These are phyloP conservation scores for Calvatia gigantea DNA, from an alignment of 768 basidiomycete species.

Conservation along the genomic window DNA sequence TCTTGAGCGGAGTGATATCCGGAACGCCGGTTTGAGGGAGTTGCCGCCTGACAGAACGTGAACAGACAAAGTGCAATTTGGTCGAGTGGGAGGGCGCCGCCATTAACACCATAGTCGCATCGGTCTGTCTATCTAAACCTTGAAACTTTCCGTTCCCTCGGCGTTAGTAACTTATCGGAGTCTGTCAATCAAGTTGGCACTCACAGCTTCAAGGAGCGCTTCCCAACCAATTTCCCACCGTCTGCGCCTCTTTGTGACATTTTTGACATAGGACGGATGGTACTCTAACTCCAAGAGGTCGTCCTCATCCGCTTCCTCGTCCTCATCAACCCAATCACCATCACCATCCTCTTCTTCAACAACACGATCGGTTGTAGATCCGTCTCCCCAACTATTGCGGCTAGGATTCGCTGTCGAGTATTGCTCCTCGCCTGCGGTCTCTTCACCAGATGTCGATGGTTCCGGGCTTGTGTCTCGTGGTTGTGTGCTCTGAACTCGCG, in stretches of 20 bases:
- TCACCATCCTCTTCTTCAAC: conserved; percentile 37
- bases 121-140: conserved; percentile 75
- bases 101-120: conserved; percentile 70
- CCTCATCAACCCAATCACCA: conserved; percentile 72
- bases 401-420: neutral
- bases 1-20: conserved; percentile 49
- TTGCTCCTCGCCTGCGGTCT: conserved; percentile 63
- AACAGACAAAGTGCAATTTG: conserved; percentile 60
- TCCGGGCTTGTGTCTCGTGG: conserved; percentile 81
- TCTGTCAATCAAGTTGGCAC: conserved; percentile 17
- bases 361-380: conserved; percentile 14
- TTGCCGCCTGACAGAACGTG: conserved; percentile 66
- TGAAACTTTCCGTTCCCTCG: conserved; percentile 52
- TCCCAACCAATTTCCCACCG: conserved; percentile 80
- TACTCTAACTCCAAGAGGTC: conserved; percentile 75
- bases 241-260: conserved; percentile 62
- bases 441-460: conserved; percentile 71
- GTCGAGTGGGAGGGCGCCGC: conserved; percentile 74
- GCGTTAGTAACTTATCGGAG: conserved; percentile 1
- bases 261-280: conserved; percentile 67
- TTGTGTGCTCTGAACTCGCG: conserved; percentile 79
- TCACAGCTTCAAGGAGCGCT: conserved; percentile 65
- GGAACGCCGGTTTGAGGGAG: conserved; percentile 40
- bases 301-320: conserved; percentile 64
- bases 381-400: conserved; percentile 27